Conservation (phyloP, 1,139 yeast genomes). For the Debaryomyces robertsiae region DNA sequence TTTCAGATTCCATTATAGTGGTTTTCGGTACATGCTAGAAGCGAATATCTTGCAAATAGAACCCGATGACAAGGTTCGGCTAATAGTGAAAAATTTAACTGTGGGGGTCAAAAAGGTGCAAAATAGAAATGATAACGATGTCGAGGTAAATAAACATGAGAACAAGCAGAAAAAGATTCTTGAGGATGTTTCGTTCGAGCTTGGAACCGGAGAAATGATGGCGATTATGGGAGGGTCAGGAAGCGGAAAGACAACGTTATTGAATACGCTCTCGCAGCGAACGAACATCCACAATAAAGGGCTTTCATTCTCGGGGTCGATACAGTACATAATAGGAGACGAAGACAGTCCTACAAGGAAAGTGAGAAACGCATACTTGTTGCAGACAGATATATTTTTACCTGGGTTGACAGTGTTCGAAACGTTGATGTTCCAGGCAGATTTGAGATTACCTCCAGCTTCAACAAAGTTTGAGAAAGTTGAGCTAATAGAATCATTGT, state of each 20-base stretch:
- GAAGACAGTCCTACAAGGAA: conserved; percentile 16
- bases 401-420: conserved; percentile 75
- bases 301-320: conserved; percentile 34
- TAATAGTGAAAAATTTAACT: conserved; percentile 33
- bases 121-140: conserved; percentile 9
- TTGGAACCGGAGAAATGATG: conserved; percentile 54
- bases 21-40: conserved; percentile 2
- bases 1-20: too few relatives aligned
- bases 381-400: conserved; percentile 74
- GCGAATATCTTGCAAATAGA: conserved; percentile 23
- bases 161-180: conserved; percentile 24
- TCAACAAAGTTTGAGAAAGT: conserved; percentile 44
- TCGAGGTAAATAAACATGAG: conserved; percentile 10
- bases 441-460: conserved; percentile 55
- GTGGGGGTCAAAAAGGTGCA: conserved; percentile 28
- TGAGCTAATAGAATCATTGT: conserved; percentile 57
- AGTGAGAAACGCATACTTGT: conserved; percentile 65
- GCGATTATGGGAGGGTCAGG: conserved; percentile 89
- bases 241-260: conserved; percentile 80
- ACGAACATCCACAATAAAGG: conserved; percentile 39
- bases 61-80: conserved; percentile 28
- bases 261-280: conserved; percentile 71
- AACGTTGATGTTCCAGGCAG: conserved; percentile 70
- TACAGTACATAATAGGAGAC: conserved; percentile 20
- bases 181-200: conserved; percentile 54